Conservation (phyloP, 441 rosid genomes). For the Oxalis stricta region DNA sequence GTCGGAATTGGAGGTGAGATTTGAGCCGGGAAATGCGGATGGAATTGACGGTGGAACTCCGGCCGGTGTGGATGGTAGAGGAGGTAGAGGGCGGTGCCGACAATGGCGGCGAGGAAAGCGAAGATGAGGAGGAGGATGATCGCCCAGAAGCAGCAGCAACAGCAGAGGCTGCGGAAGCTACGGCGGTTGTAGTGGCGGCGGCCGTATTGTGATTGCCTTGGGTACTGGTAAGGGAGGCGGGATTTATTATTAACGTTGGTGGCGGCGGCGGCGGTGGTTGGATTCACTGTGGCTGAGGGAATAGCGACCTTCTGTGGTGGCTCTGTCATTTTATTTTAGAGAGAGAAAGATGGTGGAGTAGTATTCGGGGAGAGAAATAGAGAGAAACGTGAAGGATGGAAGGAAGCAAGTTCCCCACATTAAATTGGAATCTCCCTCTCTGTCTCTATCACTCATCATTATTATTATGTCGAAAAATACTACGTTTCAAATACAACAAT, state of each 20-base stretch:
- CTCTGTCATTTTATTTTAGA: too few relatives aligned
- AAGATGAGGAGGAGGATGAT: slow-evolving; percentile 29
- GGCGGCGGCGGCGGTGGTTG: slow-evolving; percentile 18
- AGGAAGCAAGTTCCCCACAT: too few relatives aligned
- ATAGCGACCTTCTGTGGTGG: too few relatives aligned
- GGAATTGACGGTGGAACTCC: slow-evolving; percentile 33
- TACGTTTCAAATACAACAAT: too few relatives aligned
- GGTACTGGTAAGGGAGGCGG: slow-evolving; percentile 46
- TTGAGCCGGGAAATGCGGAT: slow-evolving; percentile 35
- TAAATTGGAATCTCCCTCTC: too few relatives aligned
- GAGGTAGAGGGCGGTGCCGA: slow-evolving; percentile 45
- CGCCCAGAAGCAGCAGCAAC: slow-evolving; percentile 44
- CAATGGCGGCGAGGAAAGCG: slow-evolving; percentile 23
- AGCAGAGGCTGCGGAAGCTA: slow-evolving; percentile 30
- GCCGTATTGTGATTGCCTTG: slow-evolving; percentile 58
- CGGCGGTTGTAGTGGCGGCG: slow-evolving; percentile 37
- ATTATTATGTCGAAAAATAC: too few relatives aligned
- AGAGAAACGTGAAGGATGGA: too few relatives aligned
- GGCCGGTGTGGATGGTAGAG: slow-evolving; percentile 59
- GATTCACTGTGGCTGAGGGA: too few relatives aligned
- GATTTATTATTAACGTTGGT: slow-evolving; percentile 36
- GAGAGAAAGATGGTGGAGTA: too few relatives aligned
- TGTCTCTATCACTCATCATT: too few relatives aligned
- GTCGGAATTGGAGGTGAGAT: slow-evolving; percentile 37
- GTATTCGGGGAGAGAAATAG: too few relatives aligned